phyloP scores from a whole-genome alignment of 129 eudicot genomes.

The Artemisia argyi region DNA sequence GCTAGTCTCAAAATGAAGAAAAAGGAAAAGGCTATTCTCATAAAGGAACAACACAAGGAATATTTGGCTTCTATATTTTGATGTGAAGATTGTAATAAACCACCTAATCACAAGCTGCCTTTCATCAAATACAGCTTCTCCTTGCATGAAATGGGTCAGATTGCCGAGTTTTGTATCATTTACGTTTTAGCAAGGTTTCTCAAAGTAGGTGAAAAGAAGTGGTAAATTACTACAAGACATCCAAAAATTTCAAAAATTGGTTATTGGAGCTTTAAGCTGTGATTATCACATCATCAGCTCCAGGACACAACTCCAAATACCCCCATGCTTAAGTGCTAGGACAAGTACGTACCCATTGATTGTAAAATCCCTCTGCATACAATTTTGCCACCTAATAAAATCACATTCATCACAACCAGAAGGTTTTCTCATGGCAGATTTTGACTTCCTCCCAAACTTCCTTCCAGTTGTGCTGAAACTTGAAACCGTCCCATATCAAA shows the following conservation, averaged over 20 bases:
- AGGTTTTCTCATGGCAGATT: conserved; percentile 30
- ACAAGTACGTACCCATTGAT: conserved; percentile 54
- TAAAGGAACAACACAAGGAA: too few relatives aligned
- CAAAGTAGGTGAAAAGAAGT: conserved; percentile 1
- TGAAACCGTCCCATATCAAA: conserved; percentile 49
- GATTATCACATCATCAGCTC: neutral
- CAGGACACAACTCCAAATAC: neutral
- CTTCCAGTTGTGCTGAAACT: conserved; percentile 61
- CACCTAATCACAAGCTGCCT: too few relatives aligned
- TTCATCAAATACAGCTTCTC: too few relatives aligned
- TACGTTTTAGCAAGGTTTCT: neutral
- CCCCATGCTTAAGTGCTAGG: conserved; percentile 20
- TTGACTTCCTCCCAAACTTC: conserved; percentile 39
- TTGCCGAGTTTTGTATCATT: too few relatives aligned
- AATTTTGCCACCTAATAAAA: conserved; percentile 61
- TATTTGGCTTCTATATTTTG: too few relatives aligned
- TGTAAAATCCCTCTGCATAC: conserved; percentile 62
- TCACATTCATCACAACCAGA: conserved; percentile 46
- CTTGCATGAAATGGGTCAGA: too few relatives aligned
- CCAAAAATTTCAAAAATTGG: too few relatives aligned
- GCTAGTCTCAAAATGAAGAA: too few relatives aligned
- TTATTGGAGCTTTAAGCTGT: neutral
- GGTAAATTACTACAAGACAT: neutral
- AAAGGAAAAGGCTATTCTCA: too few relatives aligned
- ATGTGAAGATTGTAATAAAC: too few relatives aligned